Percentiles rank a stretch among this genome's conserved stretches.
These are phyloP conservation scores for Achaetomium macrosporum DNA, from an alignment of 2,329 filamentous ascomycete species.

Conservation along the genomic window DNA sequence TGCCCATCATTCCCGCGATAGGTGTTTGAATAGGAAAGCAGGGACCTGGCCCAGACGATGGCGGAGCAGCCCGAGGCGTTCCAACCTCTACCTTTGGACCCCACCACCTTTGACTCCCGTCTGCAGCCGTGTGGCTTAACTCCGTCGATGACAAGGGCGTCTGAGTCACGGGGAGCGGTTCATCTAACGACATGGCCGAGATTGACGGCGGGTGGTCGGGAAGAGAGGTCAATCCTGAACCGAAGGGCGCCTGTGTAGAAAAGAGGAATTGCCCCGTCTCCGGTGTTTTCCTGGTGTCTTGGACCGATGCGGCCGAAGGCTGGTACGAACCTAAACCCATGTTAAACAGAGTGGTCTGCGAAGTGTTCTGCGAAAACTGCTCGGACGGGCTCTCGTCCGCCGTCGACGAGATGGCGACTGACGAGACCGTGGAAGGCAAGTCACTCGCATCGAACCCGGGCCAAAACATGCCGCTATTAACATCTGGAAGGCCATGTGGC, in stretches of 20 bases:
- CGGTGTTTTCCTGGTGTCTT: slow-evolving; percentile 4
- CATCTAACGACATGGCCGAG: slow-evolving; percentile 22
- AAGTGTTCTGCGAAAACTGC: slow-evolving; percentile 20
- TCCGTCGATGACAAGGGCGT: slow-evolving; percentile 12
- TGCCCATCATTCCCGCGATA: slow-evolving; percentile 6
- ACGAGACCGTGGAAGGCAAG: slow-evolving; percentile 21
- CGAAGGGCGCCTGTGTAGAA: slow-evolving; percentile 12
- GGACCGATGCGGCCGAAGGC: slow-evolving; percentile 6
- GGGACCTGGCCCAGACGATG: slow-evolving; percentile 6
- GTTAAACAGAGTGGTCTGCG: slow-evolving; percentile 21
- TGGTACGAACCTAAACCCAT: slow-evolving; percentile 11
- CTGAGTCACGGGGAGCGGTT: slow-evolving; percentile 9
- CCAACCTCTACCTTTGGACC: slow-evolving; percentile 10
- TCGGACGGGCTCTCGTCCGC: slow-evolving; percentile 16
- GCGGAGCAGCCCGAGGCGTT: slow-evolving; percentile 12
- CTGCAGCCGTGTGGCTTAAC: slow-evolving; percentile 3
- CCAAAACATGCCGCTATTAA: slow-evolving; percentile 22
- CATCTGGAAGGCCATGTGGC: slow-evolving; percentile 6
- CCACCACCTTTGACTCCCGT: slow-evolving; percentile 18
- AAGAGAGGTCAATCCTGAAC: slow-evolving; percentile 4
- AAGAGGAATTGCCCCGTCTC: slow-evolving; percentile 19
- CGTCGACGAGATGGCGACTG: slow-evolving; percentile 20
- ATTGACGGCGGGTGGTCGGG: background rate
- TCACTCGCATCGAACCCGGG: slow-evolving; percentile 13
- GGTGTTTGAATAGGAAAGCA: slow-evolving; percentile 15